A percentile compares a stretch with the other conserved stretches of the same genome.
phyloP scores from a whole-genome alignment of 805 yeast genomes.

The Wickerhamomyces pijperi region DNA sequence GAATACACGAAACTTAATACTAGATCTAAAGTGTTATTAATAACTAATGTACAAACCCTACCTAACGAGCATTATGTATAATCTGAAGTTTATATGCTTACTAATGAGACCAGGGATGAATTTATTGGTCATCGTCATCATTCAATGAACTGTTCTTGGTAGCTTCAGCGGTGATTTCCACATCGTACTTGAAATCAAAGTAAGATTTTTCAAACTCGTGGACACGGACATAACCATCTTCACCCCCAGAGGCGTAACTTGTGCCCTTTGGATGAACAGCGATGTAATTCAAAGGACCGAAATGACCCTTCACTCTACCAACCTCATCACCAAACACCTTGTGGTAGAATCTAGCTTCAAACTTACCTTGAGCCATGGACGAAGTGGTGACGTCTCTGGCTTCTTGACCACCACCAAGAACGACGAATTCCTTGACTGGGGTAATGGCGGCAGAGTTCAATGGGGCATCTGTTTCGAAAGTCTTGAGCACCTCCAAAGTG shows the following conservation, averaged over 20 bases:
- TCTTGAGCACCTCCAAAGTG: constrained; percentile 58
- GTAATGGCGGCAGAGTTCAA: constrained; percentile 93
- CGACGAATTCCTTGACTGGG: constrained; percentile 82
- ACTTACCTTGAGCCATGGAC: constrained; percentile 84
- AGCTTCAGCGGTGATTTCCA: constrained; percentile 65
- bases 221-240: constrained; percentile 93
- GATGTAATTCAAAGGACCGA: constrained; percentile 93
- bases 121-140: neutral
- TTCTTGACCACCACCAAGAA: constrained; percentile 98
- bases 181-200: constrained; percentile 87
- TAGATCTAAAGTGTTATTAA: no score
- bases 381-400: constrained; percentile 99
- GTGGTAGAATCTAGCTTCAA: constrained; percentile 93
- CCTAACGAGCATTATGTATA: neutral
- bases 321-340: constrained; percentile 91
- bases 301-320: constrained; percentile 96
- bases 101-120: neutral
- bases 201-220: constrained; percentile 89
- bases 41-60: neutral
- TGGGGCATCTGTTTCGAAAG: constrained; percentile 81
- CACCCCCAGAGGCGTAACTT: constrained; percentile 94
- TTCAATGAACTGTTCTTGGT: constrained; percentile 10
- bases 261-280: constrained; percentile 93
- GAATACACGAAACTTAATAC: no score
- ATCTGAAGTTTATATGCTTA: no score